Percentiles rank a stretch among this genome's conserved stretches.
Conservation (phyloP, 306 rosid species). For the Quercus wislizeni region DNA sequence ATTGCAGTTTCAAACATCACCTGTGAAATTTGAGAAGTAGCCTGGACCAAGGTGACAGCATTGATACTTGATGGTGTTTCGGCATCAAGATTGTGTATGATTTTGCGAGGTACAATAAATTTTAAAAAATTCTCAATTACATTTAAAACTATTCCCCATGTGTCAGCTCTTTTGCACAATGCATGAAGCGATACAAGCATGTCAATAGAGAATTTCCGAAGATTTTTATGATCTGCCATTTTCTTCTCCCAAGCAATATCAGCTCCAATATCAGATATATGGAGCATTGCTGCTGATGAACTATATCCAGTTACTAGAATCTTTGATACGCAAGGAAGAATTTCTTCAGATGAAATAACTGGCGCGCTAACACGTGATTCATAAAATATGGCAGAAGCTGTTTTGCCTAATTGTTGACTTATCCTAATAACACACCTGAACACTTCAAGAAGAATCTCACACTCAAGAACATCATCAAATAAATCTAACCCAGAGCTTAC, state of each 20-base stretch:
- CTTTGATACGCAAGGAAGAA: conserved; percentile 57
- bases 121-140: conserved; percentile 67
- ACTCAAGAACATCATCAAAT: conserved; percentile 47
- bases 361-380: conserved; percentile 60
- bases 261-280: conserved; percentile 43
- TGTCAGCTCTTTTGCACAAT: conserved; percentile 57
- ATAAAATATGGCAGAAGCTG: conserved; percentile 71
- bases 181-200: conserved; percentile 81
- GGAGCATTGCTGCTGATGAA: conserved; percentile 41
- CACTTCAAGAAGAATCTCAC: conserved; percentile 59
- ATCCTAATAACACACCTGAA: conserved; percentile 61
- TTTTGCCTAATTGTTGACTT: conserved; percentile 82
- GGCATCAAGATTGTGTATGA: conserved; percentile 35
- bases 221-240: conserved; percentile 55
- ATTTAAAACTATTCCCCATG: conserved; percentile 69
- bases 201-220: conserved; percentile 75
- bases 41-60: conserved; percentile 69
- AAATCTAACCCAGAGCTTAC: conserved; percentile 40
- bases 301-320: conserved; percentile 71
- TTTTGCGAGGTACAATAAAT: conserved; percentile 79
- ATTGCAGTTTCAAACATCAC: conserved; percentile 85
- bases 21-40: conserved; percentile 81
- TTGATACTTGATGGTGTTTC: conserved; percentile 49
- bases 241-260: conserved; percentile 51
- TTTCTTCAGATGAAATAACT: conserved; percentile 62